Conservation (phyloP, 2,329 filamentous ascomycete genomes). For the Dissoconium aciculare region DNA sequence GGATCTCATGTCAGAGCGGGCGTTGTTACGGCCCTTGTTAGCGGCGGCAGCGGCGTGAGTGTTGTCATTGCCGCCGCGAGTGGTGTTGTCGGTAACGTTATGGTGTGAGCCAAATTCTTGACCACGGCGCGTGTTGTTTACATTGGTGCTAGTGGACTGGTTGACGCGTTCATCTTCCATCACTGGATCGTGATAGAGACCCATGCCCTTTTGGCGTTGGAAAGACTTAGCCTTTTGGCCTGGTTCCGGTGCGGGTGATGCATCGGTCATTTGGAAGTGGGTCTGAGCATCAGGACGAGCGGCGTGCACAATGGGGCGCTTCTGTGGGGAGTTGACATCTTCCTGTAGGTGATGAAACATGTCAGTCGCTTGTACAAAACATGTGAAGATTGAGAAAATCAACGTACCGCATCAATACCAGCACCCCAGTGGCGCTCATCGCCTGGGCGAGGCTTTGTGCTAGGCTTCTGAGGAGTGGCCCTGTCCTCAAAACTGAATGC, state of each 20-base stretch:
- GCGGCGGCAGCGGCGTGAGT: conserved; percentile 2
- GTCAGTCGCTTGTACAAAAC: conserved; percentile 4
- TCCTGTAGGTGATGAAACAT: conserved; percentile 35
- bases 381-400: conserved; percentile 7
- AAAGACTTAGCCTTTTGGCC: conserved; percentile 22
- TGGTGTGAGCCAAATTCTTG: conserved; percentile 72
- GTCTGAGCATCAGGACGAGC: conserved; percentile 64
- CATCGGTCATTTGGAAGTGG: conserved; percentile 75
- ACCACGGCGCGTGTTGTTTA: conserved; percentile 56
- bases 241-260: conserved; percentile 40
- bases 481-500: conserved; percentile 89
- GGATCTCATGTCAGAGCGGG: conserved; percentile 6
- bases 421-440: conserved; percentile 63
- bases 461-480: conserved; percentile 62
- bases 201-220: conserved; percentile 47
- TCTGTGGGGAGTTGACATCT: conserved; percentile 42
- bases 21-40: conserved; percentile 5
- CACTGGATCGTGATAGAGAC: conserved; percentile 62
- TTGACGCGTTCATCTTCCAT: conserved; percentile 26
- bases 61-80: conserved; percentile 27
- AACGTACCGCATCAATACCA: conserved; percentile 50
- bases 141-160: conserved; percentile 50
- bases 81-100: conserved; percentile 49
- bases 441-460: conserved; percentile 47
- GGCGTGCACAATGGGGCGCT: conserved; percentile 45